A percentile compares a stretch with the other conserved stretches of the same genome.
These are phyloP conservation scores for Suillus americanus DNA, from an alignment of 768 basidiomycete genomes.

Conservation along the genomic window DNA sequence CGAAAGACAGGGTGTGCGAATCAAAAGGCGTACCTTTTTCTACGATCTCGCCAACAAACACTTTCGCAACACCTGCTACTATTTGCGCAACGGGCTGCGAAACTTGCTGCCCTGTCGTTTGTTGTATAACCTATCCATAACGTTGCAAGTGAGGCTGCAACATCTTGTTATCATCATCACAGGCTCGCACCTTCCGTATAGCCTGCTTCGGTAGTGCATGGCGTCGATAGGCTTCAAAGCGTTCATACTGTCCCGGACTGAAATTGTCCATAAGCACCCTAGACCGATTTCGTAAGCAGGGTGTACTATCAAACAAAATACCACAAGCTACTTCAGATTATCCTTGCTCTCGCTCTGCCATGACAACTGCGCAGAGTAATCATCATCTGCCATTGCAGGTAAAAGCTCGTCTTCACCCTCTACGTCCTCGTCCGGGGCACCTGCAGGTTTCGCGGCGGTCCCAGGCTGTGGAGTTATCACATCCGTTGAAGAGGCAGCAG, in stretches of 20 bases:
- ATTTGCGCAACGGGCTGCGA: slow-evolving; percentile 87
- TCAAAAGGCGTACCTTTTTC: slow-evolving; percentile 62
- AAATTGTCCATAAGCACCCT: slow-evolving; percentile 91
- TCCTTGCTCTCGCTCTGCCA: slow-evolving; percentile 89
- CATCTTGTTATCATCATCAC: slow-evolving; percentile 11
- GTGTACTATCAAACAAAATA: slow-evolving; percentile 2
- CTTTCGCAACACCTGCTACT: slow-evolving; percentile 86
- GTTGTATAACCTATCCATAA: slow-evolving; percentile 70
- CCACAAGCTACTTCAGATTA: slow-evolving; percentile 65
- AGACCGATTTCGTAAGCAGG: slow-evolving; percentile 2
- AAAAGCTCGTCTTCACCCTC: slow-evolving; percentile 79
- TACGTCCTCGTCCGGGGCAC: slow-evolving; percentile 45
- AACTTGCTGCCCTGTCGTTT: slow-evolving; percentile 76
- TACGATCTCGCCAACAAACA: slow-evolving; percentile 91
- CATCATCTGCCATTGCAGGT: slow-evolving; percentile 87
- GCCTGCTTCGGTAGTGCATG: slow-evolving; percentile 82
- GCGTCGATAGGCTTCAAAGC: slow-evolving; percentile 86
- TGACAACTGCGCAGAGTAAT: slow-evolving; percentile 79
- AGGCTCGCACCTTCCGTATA: slow-evolving; percentile 62
- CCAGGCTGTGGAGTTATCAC: slow-evolving; percentile 13
- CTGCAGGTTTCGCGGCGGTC: slow-evolving; percentile 10
- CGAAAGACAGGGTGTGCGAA: neutral
- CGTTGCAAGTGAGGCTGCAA: neutral
- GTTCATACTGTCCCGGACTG: slow-evolving; percentile 78
- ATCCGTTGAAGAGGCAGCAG: neutral